These are phyloP conservation scores for Colletotrichum incanum DNA, from an alignment of 2,329 filamentous ascomycete genomes.

Conservation along the genomic window DNA sequence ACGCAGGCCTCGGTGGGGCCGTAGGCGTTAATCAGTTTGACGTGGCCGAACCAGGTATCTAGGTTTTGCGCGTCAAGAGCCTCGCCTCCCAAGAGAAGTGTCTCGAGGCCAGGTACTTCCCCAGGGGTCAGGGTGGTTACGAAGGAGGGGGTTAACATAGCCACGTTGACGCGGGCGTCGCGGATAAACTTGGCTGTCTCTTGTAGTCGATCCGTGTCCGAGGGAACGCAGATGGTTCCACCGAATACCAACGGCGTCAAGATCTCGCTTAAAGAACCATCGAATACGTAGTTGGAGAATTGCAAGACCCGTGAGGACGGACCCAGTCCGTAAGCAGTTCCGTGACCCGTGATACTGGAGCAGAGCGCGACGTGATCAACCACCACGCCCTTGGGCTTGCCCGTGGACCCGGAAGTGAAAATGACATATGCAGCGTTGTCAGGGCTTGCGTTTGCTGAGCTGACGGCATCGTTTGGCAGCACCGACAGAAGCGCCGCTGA, in stretches of 20 bases:
- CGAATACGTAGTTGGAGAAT: constrained; percentile 55
- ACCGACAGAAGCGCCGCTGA: background rate
- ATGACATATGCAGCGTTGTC: constrained; percentile 53
- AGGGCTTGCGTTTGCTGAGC: background rate
- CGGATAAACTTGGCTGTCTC: constrained; percentile 50
- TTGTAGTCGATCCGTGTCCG: constrained; percentile 58
- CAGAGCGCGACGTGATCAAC: constrained; percentile 44
- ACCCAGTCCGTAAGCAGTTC: constrained; percentile 13
- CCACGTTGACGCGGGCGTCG: too few species aligned
- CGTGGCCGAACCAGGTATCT: too few species aligned
- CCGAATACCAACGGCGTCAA: constrained; percentile 55
- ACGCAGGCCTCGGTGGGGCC: too few species aligned
- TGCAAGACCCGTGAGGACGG: constrained; percentile 46
- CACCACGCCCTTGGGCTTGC: constrained; percentile 64
- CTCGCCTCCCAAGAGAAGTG: too few species aligned
- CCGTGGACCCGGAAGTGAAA: constrained; percentile 60
- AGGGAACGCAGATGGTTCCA: constrained; percentile 58
- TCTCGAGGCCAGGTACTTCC: too few species aligned
- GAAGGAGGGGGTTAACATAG: too few species aligned
- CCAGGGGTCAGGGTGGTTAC: too few species aligned
- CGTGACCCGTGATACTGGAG: constrained; percentile 43
- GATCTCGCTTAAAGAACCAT: constrained; percentile 54
- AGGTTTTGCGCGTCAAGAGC: too few species aligned
- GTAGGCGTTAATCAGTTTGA: too few species aligned
- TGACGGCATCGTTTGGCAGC: background rate